A percentile compares a stretch with the other conserved stretches of the same genome.
Evolutionary conservation across 1,139 yeast genomes (phyloP).

Genomic region (Candida sp.): DNA sequence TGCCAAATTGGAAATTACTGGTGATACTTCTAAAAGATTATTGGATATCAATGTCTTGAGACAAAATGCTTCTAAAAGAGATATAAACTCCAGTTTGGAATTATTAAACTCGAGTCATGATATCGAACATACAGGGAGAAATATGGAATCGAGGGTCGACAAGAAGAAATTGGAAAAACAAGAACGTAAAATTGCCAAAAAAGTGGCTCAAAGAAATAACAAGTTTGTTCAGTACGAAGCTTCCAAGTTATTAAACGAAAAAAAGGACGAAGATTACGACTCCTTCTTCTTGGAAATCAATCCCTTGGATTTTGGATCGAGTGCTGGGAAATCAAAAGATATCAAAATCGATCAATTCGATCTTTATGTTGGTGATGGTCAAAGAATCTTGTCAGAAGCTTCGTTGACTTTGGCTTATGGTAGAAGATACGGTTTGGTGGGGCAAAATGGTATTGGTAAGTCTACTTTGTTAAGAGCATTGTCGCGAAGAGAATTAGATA

Average conservation of each 20-base stretch:
- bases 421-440: conserved; percentile 94
- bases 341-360: conserved; percentile 92
- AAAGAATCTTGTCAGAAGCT: conserved; percentile 87
- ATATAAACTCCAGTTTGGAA: conserved; percentile 68
- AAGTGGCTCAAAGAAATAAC: conserved; percentile 90
- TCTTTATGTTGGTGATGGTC: conserved; percentile 92
- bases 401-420: conserved; percentile 86
- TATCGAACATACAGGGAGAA: conserved; percentile 88
- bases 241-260: conserved; percentile 71
- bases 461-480: conserved; percentile 89
- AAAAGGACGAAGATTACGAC: conserved; percentile 75
- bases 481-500: conserved; percentile 87
- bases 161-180: conserved; percentile 96
- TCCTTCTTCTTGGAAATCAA: conserved; percentile 92
- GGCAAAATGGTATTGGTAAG: conserved; percentile 99
- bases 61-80: conserved; percentile 62
- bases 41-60: conserved; percentile 64
- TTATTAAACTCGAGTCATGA: conserved; percentile 74
- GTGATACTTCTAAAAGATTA: conserved; percentile 81
- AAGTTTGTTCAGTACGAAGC: conserved; percentile 91
- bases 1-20: conserved; percentile 63
- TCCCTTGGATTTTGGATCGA: conserved; percentile 87
- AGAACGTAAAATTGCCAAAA: conserved; percentile 94
- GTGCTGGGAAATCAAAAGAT: conserved; percentile 94
- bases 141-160: conserved; percentile 92